Evolutionary conservation across 345 rosid genomes (phyloP), one percentile per base, ranked within the genome.

Genomic region (Pelargonium nanum): DNA sequence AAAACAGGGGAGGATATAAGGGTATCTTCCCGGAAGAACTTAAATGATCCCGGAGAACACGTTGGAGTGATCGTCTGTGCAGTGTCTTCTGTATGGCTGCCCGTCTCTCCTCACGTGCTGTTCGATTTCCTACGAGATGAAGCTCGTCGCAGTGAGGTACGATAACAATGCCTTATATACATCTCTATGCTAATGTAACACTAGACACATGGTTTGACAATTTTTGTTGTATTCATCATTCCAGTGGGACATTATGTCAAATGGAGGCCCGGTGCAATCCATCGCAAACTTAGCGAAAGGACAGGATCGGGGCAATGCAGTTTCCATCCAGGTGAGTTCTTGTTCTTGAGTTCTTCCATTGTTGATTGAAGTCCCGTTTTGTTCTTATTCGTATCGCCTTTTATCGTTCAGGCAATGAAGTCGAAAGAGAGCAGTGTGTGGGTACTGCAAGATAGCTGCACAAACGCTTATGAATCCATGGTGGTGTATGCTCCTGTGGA

Each of bases 41-140:
- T 89, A 23, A 91, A 89, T 55, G 99, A 87, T 45, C 96, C 96
- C 51, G 92, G 92, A 1, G 99, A 93, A 73, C 96, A 97, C n/a
- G 68, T 66, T 0, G 99, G 99, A 54, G 81, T 93, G 70, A 89
- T 93, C 8, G 70, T 93, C 32, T 93, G 99, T 30, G 88, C 96
- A 6, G 96, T 89, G 67, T 76, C 97, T 60, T 90, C 99, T 19
- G 80, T 83, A 0, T 84, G 95, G 85, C 65, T 94, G 73, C 96
- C 99, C 19, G 84, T 90, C 54, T 73, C 89, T 55, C 87, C 92
- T 23, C 72, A 78, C 52, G 55, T 70, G 58, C 77, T 94, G 55
- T 94, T 94, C 2, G 91, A 94, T 67, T 94, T 86, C 86, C 74
- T 94, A 28, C 70, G 99, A 69, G 97, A 93, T 20, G 96, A 89